phyloP scores from a whole-genome alignment of 768 basidiomycete genomes.

The Coprinellus micaceus region DNA sequence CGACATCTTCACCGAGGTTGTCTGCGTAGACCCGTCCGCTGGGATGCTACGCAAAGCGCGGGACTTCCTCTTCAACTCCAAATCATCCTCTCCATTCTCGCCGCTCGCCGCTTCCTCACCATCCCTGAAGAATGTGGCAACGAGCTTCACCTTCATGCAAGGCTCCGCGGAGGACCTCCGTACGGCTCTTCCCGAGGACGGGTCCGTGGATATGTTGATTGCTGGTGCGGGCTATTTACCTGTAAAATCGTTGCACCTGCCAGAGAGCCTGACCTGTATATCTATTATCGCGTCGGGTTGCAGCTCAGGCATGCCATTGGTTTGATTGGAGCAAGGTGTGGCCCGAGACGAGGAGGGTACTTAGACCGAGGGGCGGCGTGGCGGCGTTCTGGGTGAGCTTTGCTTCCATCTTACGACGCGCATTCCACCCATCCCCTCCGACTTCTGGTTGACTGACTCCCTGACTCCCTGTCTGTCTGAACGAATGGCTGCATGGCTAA shows the following conservation, averaged over 20 bases:
- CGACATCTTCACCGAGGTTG: constrained; percentile 49
- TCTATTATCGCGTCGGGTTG: not conserved
- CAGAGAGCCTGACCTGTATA: not conserved
- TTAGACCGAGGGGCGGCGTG: constrained; percentile 54
- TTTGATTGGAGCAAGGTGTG: constrained; percentile 72
- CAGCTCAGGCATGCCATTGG: constrained; percentile 82
- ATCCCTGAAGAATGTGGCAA: constrained; percentile 3
- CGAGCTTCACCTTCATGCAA: constrained; percentile 27
- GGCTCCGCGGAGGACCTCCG: constrained; percentile 53
- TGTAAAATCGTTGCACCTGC: not conserved
- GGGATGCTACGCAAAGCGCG: constrained; percentile 64
- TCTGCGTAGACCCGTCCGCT: constrained; percentile 72
- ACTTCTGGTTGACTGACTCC: too few relatives aligned
- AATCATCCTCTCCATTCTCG: not conserved
- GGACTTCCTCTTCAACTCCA: constrained; percentile 14
- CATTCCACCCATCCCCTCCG: too few relatives aligned
- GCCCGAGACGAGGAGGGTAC: constrained; percentile 59
- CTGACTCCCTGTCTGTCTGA: too few relatives aligned
- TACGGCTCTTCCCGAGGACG: constrained; percentile 37
- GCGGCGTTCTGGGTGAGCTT: constrained; percentile 69
- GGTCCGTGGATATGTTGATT: constrained; percentile 61
- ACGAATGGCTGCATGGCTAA: too few relatives aligned
- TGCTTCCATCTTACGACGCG: not conserved
- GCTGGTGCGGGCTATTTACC: constrained; percentile 43
- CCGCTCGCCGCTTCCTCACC: not conserved